Evolutionary conservation across 2,329 filamentous ascomycete genomes (phyloP), one percentile per base, ranked within the genome.

Genomic region (Penicillium sp.): DNA sequence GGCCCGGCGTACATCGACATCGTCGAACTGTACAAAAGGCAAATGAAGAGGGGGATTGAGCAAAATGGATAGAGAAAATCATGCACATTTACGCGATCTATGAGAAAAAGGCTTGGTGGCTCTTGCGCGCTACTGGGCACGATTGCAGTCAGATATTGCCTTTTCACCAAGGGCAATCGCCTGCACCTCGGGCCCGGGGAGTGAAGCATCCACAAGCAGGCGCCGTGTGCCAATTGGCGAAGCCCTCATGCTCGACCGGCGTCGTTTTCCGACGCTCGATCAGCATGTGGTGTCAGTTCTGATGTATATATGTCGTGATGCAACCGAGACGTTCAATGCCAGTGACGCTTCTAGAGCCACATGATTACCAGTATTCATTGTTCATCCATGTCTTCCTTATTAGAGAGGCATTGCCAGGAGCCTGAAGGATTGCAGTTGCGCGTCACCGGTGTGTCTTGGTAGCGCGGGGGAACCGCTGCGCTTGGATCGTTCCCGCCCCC

Each of bases 261-360:
- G 31, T 39, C 37, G 37, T 25, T 13, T 34, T 16, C 21, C 18
- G 25, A 28, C 23, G 43, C 37, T 42, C 23, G 45, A 35, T 45
- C 40, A 38, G 39, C 49, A 45, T 43, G 43, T 37, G 51, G 46
- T 54, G 46, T 52, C 54, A 54, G 44, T 56, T 59, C 54, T 59
- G 57, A 62, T 62, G 59, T 63, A 63, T 54, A 63, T 63, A 63
- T 55, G 51, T 54, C 59, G 54, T 50, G 50, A 54, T 52, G 48
- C 45, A 45, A 54, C 43, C 39, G 39, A 52, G 41, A 52, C 41
- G 46, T 48, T 52, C 53, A 55, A 48, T 51, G 51, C 53, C 47
- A 59, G 51, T 54, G 50, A 53, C 43, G 44, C 45, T 45, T 53
- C 41, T 45, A 42, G 40, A 39, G 33, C 38, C 26, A 44, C 5